Evolutionary conservation across 2,329 filamentous ascomycete genomes (phyloP), one percentile per base, ranked within the genome.

Genomic region (Verticillium tricorpus): DNA sequence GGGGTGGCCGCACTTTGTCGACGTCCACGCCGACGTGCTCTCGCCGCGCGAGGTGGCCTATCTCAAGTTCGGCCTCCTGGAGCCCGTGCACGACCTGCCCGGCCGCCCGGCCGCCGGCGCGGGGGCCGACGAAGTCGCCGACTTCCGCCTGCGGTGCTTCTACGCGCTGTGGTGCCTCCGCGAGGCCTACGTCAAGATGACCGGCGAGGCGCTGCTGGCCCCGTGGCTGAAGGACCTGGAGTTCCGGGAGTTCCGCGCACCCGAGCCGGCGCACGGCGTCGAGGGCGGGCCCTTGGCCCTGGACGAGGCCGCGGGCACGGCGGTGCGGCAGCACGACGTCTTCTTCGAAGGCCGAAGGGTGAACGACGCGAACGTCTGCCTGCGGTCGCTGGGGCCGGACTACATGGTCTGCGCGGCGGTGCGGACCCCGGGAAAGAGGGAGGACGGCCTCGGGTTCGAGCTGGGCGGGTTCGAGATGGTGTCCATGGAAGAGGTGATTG

Each of bases 181-280:
- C 68, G 91, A 94, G 76, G 88, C 90, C 1, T 93, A 91, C 71
- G 87, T 93, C 74, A 94, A 93, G 82, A 87, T 94, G 77, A 90
- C 89, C 34, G 91, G 91, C 31, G 89, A 93, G 69, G 91, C 89
- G 0, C 79, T 94, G 62, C 78, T 93, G 9, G 91, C 91, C 0
- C 79, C 80, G 4, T 94, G 91, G 91, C 79, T 94, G 57, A 78
- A 78, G 58, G 84, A 89, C 58, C 77, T 93, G 9, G 88, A 93
- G 68, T 91, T 94, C 70, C 78, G 80, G 62, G 77, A 80, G 57
- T 89, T 91, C 59, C 77, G 79, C 58, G 83, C 87, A 57, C 87
- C 88, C 3, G 64, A 61, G 60, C 72, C 74, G 9, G 71, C 70
- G 28, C 56, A 56, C 1, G 66, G 59, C 15, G 70, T 77, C 5